Evolutionary conservation across 2,329 filamentous ascomycete species (phyloP).

Genomic region (Diplodia sapinea): DNA sequence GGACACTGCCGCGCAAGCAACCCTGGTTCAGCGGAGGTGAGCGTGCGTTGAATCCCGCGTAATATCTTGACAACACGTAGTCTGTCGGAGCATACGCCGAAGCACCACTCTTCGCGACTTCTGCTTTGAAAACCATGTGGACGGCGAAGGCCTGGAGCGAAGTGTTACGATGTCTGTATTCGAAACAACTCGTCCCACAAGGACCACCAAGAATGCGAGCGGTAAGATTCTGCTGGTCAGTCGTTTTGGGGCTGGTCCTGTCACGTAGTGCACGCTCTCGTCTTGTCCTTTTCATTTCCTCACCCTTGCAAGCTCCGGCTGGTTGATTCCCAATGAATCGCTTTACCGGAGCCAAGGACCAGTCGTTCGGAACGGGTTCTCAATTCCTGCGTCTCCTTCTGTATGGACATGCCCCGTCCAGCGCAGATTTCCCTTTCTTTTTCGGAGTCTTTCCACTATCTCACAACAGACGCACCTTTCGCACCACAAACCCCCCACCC

Average conservation of each 20-base stretch:
- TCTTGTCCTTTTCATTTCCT: background rate
- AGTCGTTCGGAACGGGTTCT: background rate
- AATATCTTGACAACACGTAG: background rate
- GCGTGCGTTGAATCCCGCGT: background rate
- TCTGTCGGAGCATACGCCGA: background rate
- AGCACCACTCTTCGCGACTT: background rate
- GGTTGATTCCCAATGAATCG: background rate
- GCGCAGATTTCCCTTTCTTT: background rate
- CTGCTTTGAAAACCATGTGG: background rate
- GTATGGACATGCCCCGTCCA: background rate
- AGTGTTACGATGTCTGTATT: background rate
- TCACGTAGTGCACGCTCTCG: background rate
- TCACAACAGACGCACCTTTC: background rate
- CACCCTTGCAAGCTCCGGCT: background rate
- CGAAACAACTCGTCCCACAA: conserved; percentile 1
- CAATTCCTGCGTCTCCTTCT: background rate
- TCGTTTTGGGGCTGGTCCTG: background rate
- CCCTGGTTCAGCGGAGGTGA: background rate
- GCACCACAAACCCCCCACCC: background rate
- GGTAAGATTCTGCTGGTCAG: background rate
- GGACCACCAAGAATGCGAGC: background rate
- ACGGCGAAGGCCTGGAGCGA: background rate
- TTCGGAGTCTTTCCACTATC: background rate
- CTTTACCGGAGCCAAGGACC: background rate
- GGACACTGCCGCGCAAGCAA: background rate